Evolutionary conservation across 164 flowering plant species (phyloP), one percentile per base, ranked within the genome.

Genomic region (Aristolochia californica): DNA sequence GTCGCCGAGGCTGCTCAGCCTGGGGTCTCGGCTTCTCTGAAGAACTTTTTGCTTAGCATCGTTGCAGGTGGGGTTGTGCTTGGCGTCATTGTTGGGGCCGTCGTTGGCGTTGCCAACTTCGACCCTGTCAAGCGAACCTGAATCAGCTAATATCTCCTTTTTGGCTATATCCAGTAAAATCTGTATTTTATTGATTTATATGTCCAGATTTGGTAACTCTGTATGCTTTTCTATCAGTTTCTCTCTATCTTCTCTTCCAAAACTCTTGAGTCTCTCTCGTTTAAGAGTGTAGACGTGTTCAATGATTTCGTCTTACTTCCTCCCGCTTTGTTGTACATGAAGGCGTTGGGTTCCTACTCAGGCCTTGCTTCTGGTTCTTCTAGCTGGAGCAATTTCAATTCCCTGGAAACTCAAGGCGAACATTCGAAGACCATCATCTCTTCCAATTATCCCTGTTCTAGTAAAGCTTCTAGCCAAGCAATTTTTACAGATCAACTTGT

Each of bases 1-100:
- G 80, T 82, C 34, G 96, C 88, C 18, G 77, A 83, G 63, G 91
- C 96, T 0, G 93, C 86, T 2, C 81, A 56, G 21, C 57, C 80
- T 5, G 83, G 79, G 1, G 56, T 83, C 12, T 68, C 93, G 3
- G 83, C 93, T 5, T 85, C 93, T 13, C 79, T 85, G 55, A 82
- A 82, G 79, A 88, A 85, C 76, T 85, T 85, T 78, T 73, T 88
- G 91, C 83, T 83, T 53, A 85, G 90, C 71, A 85, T 88, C 57
- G 79, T 30, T 0, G 82, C 93, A 2, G 96, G 90, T 4, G 93
- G 96, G 5, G 81, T 80, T 26, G 93, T 83, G 53, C 70, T 82
- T 4, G 68, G 20, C 17, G 90, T 47, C 8, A 43, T 85, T 21
- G 43, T 83, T 7, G 89, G 89, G 7, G 90, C 85, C n/a, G 81